These are phyloP conservation scores for Quercus suber DNA, from an alignment of 306 rosid genomes.

Conservation along the genomic window DNA sequence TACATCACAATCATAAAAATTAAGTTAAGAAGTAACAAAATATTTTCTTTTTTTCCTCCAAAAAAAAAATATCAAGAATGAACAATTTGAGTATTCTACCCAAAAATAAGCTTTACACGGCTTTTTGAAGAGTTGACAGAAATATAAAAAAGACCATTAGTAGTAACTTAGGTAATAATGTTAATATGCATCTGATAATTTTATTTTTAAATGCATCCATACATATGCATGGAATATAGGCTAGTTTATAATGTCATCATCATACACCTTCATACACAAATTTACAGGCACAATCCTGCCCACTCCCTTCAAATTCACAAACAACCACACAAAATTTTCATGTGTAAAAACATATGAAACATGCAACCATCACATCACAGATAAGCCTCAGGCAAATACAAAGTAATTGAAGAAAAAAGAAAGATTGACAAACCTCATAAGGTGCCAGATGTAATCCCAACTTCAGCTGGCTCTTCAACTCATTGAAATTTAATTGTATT, in stretches of 20 bases:
- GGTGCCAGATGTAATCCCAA: slow-evolving; percentile 64
- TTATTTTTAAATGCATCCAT: too few relatives aligned
- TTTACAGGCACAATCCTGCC: background rate
- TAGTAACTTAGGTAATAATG: too few relatives aligned
- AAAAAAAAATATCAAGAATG: too few relatives aligned
- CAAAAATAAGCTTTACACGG: too few relatives aligned
- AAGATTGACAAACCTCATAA: slow-evolving; percentile 57
- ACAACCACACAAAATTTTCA: background rate
- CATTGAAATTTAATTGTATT: slow-evolving; percentile 55
- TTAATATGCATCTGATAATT: too few relatives aligned
- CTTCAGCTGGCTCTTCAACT: slow-evolving; percentile 64
- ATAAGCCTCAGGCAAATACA: background rate
- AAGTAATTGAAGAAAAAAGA: slow-evolving; percentile 10
- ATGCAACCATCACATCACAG: background rate
- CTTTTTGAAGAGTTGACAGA: too few relatives aligned
- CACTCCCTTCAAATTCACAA: background rate
- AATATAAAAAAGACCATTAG: too few relatives aligned
- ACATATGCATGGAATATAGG: too few relatives aligned
- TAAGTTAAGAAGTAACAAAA: too few relatives aligned
- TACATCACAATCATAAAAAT: too few relatives aligned
- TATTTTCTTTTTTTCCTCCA: too few relatives aligned
- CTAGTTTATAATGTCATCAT: background rate
- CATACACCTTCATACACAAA: background rate
- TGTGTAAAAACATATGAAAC: background rate
- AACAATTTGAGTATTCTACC: too few relatives aligned